Evolutionary conservation across 2,329 filamentous ascomycete genomes (phyloP).

Genomic region (Cytospora leucostoma): DNA sequence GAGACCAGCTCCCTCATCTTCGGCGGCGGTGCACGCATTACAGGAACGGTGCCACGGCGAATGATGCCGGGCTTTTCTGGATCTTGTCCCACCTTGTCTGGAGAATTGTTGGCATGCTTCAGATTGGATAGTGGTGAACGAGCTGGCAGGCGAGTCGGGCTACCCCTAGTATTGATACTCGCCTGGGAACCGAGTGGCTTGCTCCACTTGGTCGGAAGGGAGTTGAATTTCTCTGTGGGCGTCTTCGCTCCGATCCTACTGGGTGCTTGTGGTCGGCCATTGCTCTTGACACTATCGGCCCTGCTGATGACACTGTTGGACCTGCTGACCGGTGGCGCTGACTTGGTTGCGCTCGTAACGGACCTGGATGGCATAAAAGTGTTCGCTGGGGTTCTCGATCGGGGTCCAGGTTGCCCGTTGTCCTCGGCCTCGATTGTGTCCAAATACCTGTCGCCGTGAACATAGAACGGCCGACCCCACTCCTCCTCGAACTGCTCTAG

Average conservation of each 20-base stretch:
- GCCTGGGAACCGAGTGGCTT: constrained; percentile 33
- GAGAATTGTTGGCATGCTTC: constrained; percentile 75
- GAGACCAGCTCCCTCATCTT: constrained; percentile 82
- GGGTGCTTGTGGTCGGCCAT: constrained; percentile 37
- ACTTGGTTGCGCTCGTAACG: constrained; percentile 47
- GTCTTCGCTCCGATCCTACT: constrained; percentile 54
- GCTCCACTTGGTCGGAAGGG: constrained; percentile 37
- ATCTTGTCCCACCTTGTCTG: constrained; percentile 64
- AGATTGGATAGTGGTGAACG: constrained; percentile 70
- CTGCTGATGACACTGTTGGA: constrained; percentile 40
- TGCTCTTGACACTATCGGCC: constrained; percentile 38
- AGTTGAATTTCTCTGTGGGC: constrained; percentile 44
- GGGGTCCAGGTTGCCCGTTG: constrained; percentile 56
- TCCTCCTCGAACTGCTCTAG: constrained; percentile 91
- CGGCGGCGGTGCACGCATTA: constrained; percentile 72
- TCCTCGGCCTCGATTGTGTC: constrained; percentile 74
- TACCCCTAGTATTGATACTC: constrained; percentile 44
- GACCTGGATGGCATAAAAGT: constrained; percentile 38
- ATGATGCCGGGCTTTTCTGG: constrained; percentile 40
- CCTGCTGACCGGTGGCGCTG: constrained; percentile 38
- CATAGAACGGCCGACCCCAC: constrained; percentile 88
- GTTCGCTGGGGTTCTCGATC: constrained; percentile 75
- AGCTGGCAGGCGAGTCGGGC: constrained; percentile 69
- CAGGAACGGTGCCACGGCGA: constrained; percentile 51
- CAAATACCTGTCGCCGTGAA: constrained; percentile 88